These are phyloP conservation scores for Erucastrum elatum DNA, from an alignment of 345 rosid genomes.

Conservation along the genomic window DNA sequence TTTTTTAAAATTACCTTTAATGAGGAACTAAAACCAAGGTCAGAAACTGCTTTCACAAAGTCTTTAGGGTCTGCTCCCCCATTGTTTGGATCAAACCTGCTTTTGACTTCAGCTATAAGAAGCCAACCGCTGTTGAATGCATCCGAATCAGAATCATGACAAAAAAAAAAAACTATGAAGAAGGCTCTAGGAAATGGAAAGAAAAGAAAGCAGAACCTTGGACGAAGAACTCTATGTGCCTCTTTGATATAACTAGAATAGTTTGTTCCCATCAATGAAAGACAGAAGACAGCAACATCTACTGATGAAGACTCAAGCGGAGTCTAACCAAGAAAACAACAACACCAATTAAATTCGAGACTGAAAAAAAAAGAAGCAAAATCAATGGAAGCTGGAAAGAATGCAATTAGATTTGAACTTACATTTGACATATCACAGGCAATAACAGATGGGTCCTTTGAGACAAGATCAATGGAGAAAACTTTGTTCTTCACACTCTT, in stretches of 20 bases:
- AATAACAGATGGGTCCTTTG: conserved; percentile 74
- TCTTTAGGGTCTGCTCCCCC: conserved; percentile 85
- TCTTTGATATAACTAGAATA: conserved; percentile 72
- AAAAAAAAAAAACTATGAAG: not conserved
- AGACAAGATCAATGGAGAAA: conserved; percentile 85
- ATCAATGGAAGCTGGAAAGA: not conserved
- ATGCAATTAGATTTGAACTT: conserved; percentile 15
- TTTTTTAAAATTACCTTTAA: conserved; percentile 54
- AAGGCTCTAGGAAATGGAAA: not conserved
- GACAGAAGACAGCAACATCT: conserved; percentile 90
- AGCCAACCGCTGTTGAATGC: conserved; percentile 73
- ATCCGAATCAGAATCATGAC: not conserved
- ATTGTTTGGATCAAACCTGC: conserved; percentile 87
- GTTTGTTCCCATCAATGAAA: conserved; percentile 93
- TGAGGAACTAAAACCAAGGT: conserved; percentile 65
- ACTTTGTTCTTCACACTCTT: conserved; percentile 85
- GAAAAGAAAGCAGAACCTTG: conserved; percentile 50
- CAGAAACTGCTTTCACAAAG: conserved; percentile 69
- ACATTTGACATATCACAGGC: conserved; percentile 95
- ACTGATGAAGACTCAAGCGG: conserved; percentile 66
- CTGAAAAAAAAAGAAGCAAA: not conserved
- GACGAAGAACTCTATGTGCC: conserved; percentile 86
- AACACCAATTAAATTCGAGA: not conserved
- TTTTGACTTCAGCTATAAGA: conserved; percentile 93
- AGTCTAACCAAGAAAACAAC: conserved; percentile 48